phyloP scores from a whole-genome alignment of 805 yeast genomes.

The Hanseniaspora guilliermondii region DNA sequence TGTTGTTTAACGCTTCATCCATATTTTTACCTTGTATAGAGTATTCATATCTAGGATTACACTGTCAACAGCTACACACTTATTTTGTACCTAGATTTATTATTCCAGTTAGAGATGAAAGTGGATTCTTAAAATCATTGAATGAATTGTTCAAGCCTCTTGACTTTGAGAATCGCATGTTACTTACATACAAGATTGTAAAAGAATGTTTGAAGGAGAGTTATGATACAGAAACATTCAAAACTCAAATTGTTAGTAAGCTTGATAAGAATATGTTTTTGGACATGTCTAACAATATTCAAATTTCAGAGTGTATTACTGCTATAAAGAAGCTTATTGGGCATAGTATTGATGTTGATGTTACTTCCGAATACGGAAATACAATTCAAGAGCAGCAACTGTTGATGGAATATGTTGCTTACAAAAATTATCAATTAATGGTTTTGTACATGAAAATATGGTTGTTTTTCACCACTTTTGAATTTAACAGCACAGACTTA shows the following conservation, averaged over 20 bases:
- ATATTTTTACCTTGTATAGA: neutral
- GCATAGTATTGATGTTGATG: neutral
- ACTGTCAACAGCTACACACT: neutral
- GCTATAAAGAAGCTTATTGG: neutral
- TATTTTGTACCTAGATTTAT: neutral
- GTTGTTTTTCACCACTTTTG: slow-evolving; percentile 1
- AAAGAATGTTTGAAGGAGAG: neutral
- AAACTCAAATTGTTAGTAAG: neutral
- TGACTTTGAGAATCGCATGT: neutral
- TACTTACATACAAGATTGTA: neutral
- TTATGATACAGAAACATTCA: neutral
- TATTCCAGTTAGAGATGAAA: neutral
- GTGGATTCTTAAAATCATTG: neutral
- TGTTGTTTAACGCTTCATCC: neutral
- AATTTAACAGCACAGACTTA: neutral
- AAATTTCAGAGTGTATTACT: neutral
- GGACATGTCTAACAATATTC: neutral
- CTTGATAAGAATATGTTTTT: neutral
- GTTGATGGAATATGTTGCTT: slow-evolving; percentile 7
- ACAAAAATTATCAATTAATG: slow-evolving; percentile 7
- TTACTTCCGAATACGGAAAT: neutral
- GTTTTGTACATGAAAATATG: neutral
- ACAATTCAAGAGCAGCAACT: neutral
- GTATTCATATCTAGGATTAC: neutral
- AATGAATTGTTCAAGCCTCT: neutral